Evolutionary conservation across 106 monocot species (phyloP), one percentile per base, ranked within the genome.

Genomic region (Alisma plantagoaquatica): DNA sequence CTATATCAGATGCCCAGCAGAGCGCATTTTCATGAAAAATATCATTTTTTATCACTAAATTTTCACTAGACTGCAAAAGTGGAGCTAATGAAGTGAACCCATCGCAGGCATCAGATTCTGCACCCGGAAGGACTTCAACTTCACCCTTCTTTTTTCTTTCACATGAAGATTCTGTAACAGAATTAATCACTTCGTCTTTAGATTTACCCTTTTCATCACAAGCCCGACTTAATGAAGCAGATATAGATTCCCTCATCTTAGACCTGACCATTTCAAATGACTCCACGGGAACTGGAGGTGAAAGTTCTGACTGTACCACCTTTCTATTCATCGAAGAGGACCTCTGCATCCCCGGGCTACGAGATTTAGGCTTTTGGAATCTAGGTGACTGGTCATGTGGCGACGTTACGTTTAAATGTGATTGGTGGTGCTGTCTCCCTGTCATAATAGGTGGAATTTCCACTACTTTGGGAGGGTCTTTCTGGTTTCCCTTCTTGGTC

Each of bases 1-100:
- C 66, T 42, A 53, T 11, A 25, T 77, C 80, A 53, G 77, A 66
- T 42, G 55, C 76, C 98, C 98, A 98, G 47, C 52, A 72, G 51
- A 98, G 82, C 1, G 90, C 98, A 72, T 98, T 81, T 46, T 72
- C 98, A 43, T 82, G 98, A 68, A 98, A 72, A 59, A 98, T 82
- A 22, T 98, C 98, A 82, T 98, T 90, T 57, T 65, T 68, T 18
- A 65, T 59, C 41, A 60, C 17, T 44, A 69, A 51, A 33, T 31
- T 55, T 20, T 55, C 32, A 20, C 31, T 65, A 38, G 14, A 38
- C 14, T 38, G 14, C 14, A 38, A 6, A 38, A 14, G 9, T 14
- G 14, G 14, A 67, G 35, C 38, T 31, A 12, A 18, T 11, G 22
- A 14, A n/a, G 21, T 30, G 15, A 53, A 51, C 31, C 19, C 16